A percentile compares a stretch with the other conserved stretches of the same genome.
phyloP scores from a whole-genome alignment of 768 basidiomycete species.

The Leucocoprinus birnbaumii region DNA sequence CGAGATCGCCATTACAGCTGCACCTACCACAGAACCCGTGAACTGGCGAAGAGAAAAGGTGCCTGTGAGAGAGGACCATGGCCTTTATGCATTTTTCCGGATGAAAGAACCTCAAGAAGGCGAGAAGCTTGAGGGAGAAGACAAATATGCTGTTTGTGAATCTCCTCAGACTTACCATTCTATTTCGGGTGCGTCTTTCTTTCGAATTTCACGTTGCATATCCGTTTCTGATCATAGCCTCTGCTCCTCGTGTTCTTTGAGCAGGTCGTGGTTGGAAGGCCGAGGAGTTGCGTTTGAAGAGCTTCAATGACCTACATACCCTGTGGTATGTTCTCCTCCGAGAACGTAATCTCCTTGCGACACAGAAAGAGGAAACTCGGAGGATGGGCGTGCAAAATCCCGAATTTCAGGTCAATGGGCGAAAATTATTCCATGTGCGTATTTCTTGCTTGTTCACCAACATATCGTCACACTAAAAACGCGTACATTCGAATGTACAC shows the following conservation, averaged over 20 bases:
- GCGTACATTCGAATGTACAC: constrained; percentile 6
- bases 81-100: constrained; percentile 77
- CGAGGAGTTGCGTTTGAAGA: constrained; percentile 84
- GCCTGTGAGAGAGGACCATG: constrained; percentile 56
- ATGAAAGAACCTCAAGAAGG: constrained; percentile 37
- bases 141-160: constrained; percentile 49
- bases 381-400: constrained; percentile 47
- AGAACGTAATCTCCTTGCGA: constrained; percentile 88
- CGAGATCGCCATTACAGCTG: not conserved
- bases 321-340: constrained; percentile 91
- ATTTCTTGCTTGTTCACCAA: not conserved
- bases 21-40: not conserved
- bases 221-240: not conserved
- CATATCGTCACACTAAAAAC: not conserved
- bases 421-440: constrained; percentile 44
- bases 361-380: constrained; percentile 78
- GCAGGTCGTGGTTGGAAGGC: constrained; percentile 87
- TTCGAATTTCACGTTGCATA: not conserved
- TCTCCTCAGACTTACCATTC: constrained; percentile 27
- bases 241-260: not conserved
- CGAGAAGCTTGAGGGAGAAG: constrained; percentile 37
- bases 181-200: constrained; percentile 22
- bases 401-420: constrained; percentile 26
- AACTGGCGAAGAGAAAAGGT: constrained; percentile 22
- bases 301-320: constrained; percentile 89